Evolutionary conservation across 192 early-diverging fungal genomes (phyloP).

Genomic region (Spizellomyces punctatus): DNA sequence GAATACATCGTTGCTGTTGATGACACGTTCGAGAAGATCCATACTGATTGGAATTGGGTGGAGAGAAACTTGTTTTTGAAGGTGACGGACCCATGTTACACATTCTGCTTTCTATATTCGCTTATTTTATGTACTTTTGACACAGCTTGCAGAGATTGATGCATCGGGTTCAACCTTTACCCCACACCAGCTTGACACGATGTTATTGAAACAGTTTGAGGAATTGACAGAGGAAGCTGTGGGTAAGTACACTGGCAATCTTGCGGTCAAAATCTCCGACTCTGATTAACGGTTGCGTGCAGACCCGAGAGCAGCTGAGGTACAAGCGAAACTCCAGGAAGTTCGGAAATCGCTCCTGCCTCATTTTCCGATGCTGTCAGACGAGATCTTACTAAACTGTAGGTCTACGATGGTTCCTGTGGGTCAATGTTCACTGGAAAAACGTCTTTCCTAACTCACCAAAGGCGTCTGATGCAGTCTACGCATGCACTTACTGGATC

Average conservation of each 20-base stretch:
- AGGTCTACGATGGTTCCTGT: background rate
- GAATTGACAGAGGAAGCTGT: constrained; percentile 53
- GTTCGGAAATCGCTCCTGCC: constrained; percentile 29
- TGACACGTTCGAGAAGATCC: constrained; percentile 58
- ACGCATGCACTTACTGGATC: constrained; percentile 47
- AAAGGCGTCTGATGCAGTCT: constrained; percentile 32
- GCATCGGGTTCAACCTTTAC: constrained; percentile 20
- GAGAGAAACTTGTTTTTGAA: constrained; percentile 54
- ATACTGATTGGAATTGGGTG: constrained; percentile 62
- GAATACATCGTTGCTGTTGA: constrained; percentile 53
- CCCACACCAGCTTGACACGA: constrained; percentile 41
- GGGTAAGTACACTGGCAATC: constrained; percentile 33
- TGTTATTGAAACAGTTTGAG: constrained; percentile 56
- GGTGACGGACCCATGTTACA: constrained; percentile 16
- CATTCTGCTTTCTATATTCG: background rate
- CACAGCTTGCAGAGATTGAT: constrained; percentile 44
- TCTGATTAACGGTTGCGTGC: background rate
- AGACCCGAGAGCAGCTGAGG: constrained; percentile 46
- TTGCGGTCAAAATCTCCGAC: background rate
- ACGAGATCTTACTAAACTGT: constrained; percentile 53
- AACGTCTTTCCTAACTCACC: background rate
- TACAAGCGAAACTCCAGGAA: constrained; percentile 33
- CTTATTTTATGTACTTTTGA: background rate
- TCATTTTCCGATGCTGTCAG: constrained; percentile 39
- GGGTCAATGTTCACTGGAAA: background rate